A percentile compares a stretch with the other conserved stretches of the same genome.
These are phyloP conservation scores for Brassica nigra DNA, from an alignment of 345 rosid genomes.

Conservation along the genomic window DNA sequence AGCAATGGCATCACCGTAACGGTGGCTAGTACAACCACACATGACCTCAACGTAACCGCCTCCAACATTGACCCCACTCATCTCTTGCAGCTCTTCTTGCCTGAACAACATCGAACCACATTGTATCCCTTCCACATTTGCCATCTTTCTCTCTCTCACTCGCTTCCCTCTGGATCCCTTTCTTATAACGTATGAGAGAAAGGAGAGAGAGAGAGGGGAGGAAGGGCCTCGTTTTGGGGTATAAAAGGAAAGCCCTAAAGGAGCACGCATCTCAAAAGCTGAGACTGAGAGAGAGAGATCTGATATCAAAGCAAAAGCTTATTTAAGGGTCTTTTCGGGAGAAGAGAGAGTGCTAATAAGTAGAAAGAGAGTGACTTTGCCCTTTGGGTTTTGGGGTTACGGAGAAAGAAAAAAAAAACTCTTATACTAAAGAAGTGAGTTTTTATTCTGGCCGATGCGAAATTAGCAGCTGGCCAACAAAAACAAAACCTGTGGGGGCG, in stretches of 20 bases:
- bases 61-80: slow-evolving; percentile 73
- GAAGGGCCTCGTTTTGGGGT: slow-evolving; percentile 46
- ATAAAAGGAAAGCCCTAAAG: slow-evolving; percentile 47
- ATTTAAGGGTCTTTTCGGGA: slow-evolving; percentile 30
- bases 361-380: slow-evolving; percentile 36
- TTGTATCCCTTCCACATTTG: slow-evolving; percentile 56
- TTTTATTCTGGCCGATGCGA: slow-evolving; percentile 39
- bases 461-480: slow-evolving; percentile 65
- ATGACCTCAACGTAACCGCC: slow-evolving; percentile 84
- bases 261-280: slow-evolving; percentile 55
- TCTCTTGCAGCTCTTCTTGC: slow-evolving; percentile 86
- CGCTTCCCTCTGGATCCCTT: slow-evolving; percentile 18
- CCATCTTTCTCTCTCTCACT: slow-evolving; percentile 45
- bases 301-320: slow-evolving; percentile 40
- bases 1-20: slow-evolving; percentile 99
- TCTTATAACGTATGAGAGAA: slow-evolving; percentile 27
- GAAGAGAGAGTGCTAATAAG: slow-evolving; percentile 29
- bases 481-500: slow-evolving; percentile 45
- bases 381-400: slow-evolving; percentile 34
- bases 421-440: slow-evolving; percentile 5
- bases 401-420: not conserved
- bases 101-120: slow-evolving; percentile 61
- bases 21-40: slow-evolving; percentile 99
- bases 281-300: slow-evolving; percentile 34
- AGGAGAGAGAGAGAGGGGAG: slow-evolving; percentile 13